A percentile compares a stretch with the other conserved stretches of the same genome.
phyloP scores from a whole-genome alignment of 768 basidiomycete genomes.

The Lentinula edodes region DNA sequence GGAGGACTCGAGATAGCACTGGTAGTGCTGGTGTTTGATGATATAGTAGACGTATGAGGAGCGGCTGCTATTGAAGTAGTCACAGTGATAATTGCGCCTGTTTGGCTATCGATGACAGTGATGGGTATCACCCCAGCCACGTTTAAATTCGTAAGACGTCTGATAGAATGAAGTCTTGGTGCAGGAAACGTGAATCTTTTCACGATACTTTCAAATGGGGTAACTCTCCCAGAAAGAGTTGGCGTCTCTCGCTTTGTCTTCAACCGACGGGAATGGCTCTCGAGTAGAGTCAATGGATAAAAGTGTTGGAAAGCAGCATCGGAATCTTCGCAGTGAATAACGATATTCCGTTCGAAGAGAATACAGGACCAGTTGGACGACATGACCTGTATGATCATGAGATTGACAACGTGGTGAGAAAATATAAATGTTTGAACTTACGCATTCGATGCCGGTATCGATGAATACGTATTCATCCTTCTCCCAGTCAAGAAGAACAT shows the following conservation, averaged over 20 bases:
- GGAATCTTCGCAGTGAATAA: slow-evolving; percentile 70
- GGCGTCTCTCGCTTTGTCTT: not conserved
- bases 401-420: not conserved
- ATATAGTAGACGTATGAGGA: not conserved
- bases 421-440: slow-evolving; percentile 29
- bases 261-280: slow-evolving; percentile 24
- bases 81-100: slow-evolving; percentile 1
- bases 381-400: slow-evolving; percentile 34
- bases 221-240: slow-evolving; percentile 20
- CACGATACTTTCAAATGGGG: slow-evolving; percentile 40
- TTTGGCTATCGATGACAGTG: not conserved
- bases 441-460: slow-evolving; percentile 70
- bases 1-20: not conserved
- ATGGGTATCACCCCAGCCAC: not conserved
- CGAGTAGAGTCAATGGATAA: slow-evolving; percentile 48
- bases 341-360: slow-evolving; percentile 56
- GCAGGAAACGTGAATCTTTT: slow-evolving; percentile 50
- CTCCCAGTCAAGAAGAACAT: slow-evolving; percentile 62
- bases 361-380: slow-evolving; percentile 80
- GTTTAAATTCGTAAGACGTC: not conserved
- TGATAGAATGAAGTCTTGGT: not conserved
- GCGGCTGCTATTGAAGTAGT: not conserved
- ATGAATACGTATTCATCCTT: slow-evolving; percentile 64
- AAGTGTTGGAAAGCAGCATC: slow-evolving; percentile 64
- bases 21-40: not conserved